Evolutionary conservation across 257 asterid species (phyloP), one percentile per base, ranked within the genome.

Genomic region (Nicotiana otophora): DNA sequence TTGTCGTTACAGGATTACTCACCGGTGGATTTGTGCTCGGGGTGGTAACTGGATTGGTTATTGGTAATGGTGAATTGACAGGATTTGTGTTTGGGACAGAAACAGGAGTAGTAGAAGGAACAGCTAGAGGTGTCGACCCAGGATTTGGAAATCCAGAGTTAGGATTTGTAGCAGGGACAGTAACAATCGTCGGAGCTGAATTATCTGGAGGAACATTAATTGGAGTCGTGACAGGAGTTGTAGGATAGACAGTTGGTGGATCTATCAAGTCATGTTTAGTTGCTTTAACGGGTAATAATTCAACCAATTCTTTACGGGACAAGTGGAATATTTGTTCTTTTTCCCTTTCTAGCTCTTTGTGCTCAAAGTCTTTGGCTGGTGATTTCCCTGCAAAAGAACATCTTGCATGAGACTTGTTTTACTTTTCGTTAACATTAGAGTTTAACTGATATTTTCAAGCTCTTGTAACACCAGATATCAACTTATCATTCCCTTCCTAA

Each of bases 221-320:
- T 3, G 97, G 94, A 54, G 94, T 92, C 34, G 95, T 87, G 7
- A 90, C 85, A 15, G 97, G 94, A 16, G 89, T 82, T 34, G 91
- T 57, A n/a, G 95, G 97, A 72, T 62, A 65, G 28, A 84, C 80
- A 16, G 86, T 81, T 31, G 84, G 46, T 16, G 90, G 90, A 82
- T 84, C 82, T 15, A 85, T 80, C 70, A 65, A 81, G 64, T 89
- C 92, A 78, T 88, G 92, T 64, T 83, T 84, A 42, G 81, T 57
- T 54, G 92, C 82, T 74, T 75, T 64, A 30, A n/a, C 28, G 63
- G 79, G 81, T 62, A 85, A 83, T 54, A 70, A 36, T 23, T 46
- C 82, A 54, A 85, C 54, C 67, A 91, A 28, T 36, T 48, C 81
- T 87, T 90, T 88, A 10, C 85, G 79, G 36, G 85, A 78, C n/a